Evolutionary conservation across 345 rosid genomes (phyloP), one percentile per base, ranked within the genome.

Genomic region (Camelina hispida): DNA sequence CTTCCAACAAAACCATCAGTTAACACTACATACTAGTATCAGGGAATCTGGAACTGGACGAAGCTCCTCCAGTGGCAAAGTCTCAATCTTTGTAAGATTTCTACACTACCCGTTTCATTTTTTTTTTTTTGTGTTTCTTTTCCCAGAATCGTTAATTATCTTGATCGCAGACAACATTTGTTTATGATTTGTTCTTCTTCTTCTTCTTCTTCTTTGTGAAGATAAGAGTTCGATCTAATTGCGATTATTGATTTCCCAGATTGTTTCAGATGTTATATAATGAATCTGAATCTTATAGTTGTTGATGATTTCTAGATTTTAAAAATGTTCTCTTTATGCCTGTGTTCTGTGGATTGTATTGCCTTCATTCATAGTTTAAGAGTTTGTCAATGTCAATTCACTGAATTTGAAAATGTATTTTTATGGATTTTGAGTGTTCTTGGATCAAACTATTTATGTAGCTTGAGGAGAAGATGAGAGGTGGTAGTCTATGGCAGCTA

Each of bases 401-500:
- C 44, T 59, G 13, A 70, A 58, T 59, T 2, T 25, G 34, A 42
- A 50, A 0, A 4, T 68, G 42, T 54, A 42, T 13, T 44, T 20
- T 7, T 42, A 28, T 28, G 30, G 63, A 28, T 53, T 54, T 34
- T 69, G 81, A 10, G 13, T 56, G 0, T 82, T 18, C 11, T 69
- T 77, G 30, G 50, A 56, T 71, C 79, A 84, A 86, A 66, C 43
- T 65, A 42, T 18, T 28, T 50, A 4, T 52, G 66, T 76, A 62
- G 59, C 20, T 56, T 54, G 57, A 62, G 70, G 50, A 67, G 73
- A 87, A 81, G 78, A 96, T 91, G 99, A 96, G 95, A 82, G 98
- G 98, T 76, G 93, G 86, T 64, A 83, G 89, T 72, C 80, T 96
- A 64, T 93, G 98, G 99, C 96, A 95, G 84, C 94, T 95, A 43